Conservation (phyloP, 331 rosid species). For the Prunus yedoensis region DNA sequence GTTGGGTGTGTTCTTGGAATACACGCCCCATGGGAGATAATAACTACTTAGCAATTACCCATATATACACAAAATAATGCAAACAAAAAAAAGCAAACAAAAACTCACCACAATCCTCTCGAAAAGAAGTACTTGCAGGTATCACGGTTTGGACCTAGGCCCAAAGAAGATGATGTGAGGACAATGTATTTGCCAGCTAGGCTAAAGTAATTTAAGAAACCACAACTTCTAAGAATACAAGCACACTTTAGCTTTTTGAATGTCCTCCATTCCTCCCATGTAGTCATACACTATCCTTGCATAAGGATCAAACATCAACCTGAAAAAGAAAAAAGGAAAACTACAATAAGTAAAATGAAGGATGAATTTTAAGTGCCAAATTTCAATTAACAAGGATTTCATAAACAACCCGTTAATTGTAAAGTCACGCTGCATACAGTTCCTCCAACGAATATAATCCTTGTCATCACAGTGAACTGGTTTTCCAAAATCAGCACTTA, state of each 20-base stretch:
- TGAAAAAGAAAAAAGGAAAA: conserved; percentile 31
- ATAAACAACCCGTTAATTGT: conserved; percentile 81
- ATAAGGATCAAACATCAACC: conserved; percentile 87
- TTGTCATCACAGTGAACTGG: conserved; percentile 53
- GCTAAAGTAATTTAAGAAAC: conserved; percentile 33
- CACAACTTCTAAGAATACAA: conserved; percentile 35
- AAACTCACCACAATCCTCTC: conserved; percentile 82
- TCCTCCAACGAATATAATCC: conserved; percentile 80
- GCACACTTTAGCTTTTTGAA: conserved; percentile 67
- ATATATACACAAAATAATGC: background rate
- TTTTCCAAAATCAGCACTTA: conserved; percentile 30
- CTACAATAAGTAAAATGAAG: background rate
- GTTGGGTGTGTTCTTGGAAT: background rate
- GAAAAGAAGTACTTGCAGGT: conserved; percentile 78
- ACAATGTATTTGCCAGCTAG: conserved; percentile 25
- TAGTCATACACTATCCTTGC: conserved; percentile 69
- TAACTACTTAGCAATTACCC: background rate
- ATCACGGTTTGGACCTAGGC: conserved; percentile 71
- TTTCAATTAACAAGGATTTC: conserved; percentile 34
- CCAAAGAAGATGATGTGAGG: conserved; percentile 44
- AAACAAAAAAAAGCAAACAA: conserved; percentile 2
- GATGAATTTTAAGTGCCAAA: conserved; percentile 7
- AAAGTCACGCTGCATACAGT: conserved; percentile 80
- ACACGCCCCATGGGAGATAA: background rate
- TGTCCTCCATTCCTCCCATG: conserved; percentile 86